These are phyloP conservation scores for Taiozyma onychis DNA, from an alignment of 1,139 yeast species.

Conservation along the genomic window DNA sequence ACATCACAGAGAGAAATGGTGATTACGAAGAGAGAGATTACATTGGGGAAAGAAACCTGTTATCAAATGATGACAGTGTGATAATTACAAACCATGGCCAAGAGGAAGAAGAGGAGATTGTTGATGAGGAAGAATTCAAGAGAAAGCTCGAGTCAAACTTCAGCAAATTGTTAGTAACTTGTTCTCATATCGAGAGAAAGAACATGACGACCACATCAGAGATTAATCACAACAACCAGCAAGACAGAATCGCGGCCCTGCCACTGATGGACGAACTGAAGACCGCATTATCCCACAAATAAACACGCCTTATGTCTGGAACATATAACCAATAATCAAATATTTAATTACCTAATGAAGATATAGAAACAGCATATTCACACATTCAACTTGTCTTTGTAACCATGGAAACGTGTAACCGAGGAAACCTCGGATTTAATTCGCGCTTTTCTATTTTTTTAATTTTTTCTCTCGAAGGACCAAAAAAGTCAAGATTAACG, in stretches of 20 bases:
- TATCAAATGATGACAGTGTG: conserved; percentile 23
- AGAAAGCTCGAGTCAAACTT: conserved; percentile 19
- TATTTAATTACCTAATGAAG: too few species aligned
- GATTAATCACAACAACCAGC: neutral
- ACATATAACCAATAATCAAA: neutral
- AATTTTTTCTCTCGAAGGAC: too few species aligned
- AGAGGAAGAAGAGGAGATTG: conserved; percentile 7
- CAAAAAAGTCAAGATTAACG: too few species aligned
- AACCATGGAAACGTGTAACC: too few species aligned
- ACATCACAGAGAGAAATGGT: neutral
- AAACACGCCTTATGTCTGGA: neutral
- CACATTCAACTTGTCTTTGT: too few species aligned
- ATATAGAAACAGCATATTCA: too few species aligned
- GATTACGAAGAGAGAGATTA: conserved; percentile 5
- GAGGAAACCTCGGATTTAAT: too few species aligned
- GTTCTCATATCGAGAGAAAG: conserved; percentile 1
- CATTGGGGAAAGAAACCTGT: conserved; percentile 10
- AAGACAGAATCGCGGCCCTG: neutral
- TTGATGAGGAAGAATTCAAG: conserved; percentile 13
- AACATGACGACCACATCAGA: neutral
- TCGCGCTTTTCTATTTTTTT: too few species aligned
- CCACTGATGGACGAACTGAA: neutral
- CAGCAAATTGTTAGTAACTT: conserved; percentile 10
- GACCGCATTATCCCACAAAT: neutral
- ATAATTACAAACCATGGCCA: conserved; percentile 11